Conservation (phyloP, 2,329 filamentous ascomycete species). For the Colletotrichum endophyticum region DNA sequence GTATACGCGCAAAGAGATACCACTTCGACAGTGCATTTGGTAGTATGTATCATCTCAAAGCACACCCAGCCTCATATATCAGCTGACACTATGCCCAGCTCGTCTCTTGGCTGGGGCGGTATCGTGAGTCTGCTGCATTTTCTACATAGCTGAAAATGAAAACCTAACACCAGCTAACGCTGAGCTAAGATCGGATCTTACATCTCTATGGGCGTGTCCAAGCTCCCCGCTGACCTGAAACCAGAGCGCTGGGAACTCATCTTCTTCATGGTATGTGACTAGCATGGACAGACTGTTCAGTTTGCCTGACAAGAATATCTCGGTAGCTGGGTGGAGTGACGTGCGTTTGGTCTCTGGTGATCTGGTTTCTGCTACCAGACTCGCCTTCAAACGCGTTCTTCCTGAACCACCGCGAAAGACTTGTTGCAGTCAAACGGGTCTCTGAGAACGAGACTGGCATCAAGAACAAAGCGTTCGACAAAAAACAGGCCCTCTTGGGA, state of each 20-base stretch:
- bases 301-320: background rate
- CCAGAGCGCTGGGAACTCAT: constrained; percentile 36
- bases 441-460: constrained; percentile 36
- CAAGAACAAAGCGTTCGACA: constrained; percentile 30
- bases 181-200: constrained; percentile 26
- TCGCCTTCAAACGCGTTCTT: constrained; percentile 34
- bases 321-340: constrained; percentile 32
- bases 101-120: constrained; percentile 32
- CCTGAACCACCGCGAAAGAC: constrained; percentile 30
- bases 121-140: constrained; percentile 19
- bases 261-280: constrained; percentile 29
- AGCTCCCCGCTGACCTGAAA: constrained; percentile 26
- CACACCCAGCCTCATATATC: background rate
- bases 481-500: constrained; percentile 26
- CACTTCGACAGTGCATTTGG: constrained; percentile 39
- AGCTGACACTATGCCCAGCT: background rate
- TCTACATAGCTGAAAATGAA: too few relatives aligned
- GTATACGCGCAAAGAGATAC: constrained; percentile 38
- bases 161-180: background rate
- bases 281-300: rapidly evolving
- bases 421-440: constrained; percentile 34
- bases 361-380: constrained; percentile 35
- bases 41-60: constrained; percentile 3
- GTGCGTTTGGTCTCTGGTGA: constrained; percentile 33
- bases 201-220: constrained; percentile 35